Percentiles rank a stretch among this genome's conserved stretches.
These are phyloP conservation scores for Cryphonectria parasitica DNA, from an alignment of 2,329 filamentous ascomycete species.

Conservation along the genomic window DNA sequence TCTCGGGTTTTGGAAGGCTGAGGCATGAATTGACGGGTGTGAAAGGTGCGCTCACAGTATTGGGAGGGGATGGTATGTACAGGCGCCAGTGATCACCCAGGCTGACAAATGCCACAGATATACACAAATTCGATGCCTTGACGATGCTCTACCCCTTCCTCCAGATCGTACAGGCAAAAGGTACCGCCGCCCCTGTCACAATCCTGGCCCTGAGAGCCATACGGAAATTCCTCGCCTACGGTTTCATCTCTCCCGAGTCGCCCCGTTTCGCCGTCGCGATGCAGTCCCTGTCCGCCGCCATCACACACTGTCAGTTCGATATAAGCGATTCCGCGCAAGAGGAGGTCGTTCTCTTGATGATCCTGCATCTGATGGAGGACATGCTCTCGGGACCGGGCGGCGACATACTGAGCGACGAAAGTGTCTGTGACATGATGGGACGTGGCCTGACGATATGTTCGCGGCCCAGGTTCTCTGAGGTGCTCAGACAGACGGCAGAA, in stretches of 20 bases:
- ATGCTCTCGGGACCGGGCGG: conserved; percentile 95
- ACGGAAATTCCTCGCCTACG: conserved; percentile 95
- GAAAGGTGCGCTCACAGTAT: conserved; percentile 60
- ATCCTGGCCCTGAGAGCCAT: conserved; percentile 91
- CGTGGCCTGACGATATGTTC: conserved; percentile 97
- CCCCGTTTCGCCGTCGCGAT: conserved; percentile 90
- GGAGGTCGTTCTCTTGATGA: conserved; percentile 92
- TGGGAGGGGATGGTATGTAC: not conserved
- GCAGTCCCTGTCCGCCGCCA: conserved; percentile 91
- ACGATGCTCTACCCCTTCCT: conserved; percentile 91
- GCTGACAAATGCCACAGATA: conserved; percentile 60
- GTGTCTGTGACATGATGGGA: conserved; percentile 99
- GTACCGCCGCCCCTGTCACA: conserved; percentile 94
- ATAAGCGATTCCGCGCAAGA: conserved; percentile 93
- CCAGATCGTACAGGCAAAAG: conserved; percentile 94
- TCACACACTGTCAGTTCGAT: conserved; percentile 97
- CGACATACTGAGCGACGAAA: conserved; percentile 93
- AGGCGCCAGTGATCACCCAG: not conserved
- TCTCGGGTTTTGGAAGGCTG: conserved; percentile 90
- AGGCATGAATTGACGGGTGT: conserved; percentile 85
- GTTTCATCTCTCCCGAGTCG: conserved; percentile 81
- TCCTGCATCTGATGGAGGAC: conserved; percentile 96
- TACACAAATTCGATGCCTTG: conserved; percentile 85
- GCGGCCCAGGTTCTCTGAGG: conserved; percentile 86
- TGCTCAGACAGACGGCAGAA: conserved; percentile 88